Evolutionary conservation across 257 asterid species (phyloP).

Genomic region (Solanum dulcamara): DNA sequence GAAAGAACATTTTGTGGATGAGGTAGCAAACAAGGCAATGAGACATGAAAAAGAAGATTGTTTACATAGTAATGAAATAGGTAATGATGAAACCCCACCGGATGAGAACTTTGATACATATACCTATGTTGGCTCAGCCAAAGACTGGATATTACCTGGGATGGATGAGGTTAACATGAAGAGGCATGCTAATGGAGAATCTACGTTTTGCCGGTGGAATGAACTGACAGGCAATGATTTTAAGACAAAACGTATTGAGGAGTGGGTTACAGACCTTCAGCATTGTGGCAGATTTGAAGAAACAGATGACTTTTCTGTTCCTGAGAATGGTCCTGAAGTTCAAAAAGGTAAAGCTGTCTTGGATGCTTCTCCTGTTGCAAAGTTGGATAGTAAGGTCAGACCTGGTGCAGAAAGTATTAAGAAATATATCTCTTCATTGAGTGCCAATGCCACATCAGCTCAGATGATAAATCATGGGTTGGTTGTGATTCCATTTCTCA

Average conservation of each 20-base stretch:
- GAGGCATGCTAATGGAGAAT: slow-evolving; percentile 22
- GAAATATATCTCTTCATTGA: slow-evolving; percentile 70
- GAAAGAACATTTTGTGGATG: slow-evolving; percentile 23
- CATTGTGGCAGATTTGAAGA: slow-evolving; percentile 49
- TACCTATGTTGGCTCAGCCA: slow-evolving; percentile 55
- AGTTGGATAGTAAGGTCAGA: slow-evolving; percentile 41
- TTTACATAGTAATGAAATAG: slow-evolving; percentile 18
- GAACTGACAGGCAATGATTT: slow-evolving; percentile 56
- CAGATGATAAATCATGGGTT: slow-evolving; percentile 85
- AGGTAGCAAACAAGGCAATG: slow-evolving; percentile 13
- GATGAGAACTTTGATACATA: slow-evolving; percentile 34
- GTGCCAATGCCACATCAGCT: slow-evolving; percentile 61
- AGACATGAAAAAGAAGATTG: slow-evolving; percentile 27
- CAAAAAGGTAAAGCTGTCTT: slow-evolving; percentile 8
- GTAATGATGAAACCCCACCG: slow-evolving; percentile 32
- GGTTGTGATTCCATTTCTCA: slow-evolving; percentile 76
- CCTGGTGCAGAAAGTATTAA: slow-evolving; percentile 78
- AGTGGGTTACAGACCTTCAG: slow-evolving; percentile 84
- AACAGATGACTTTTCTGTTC: slow-evolving; percentile 21
- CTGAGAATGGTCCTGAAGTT: slow-evolving; percentile 19
- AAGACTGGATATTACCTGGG: slow-evolving; percentile 78
- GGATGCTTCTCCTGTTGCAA: slow-evolving; percentile 24
- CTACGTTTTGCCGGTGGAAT: slow-evolving; percentile 30
- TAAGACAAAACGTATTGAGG: slow-evolving; percentile 61
- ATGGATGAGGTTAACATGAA: slow-evolving; percentile 32